Conservation (phyloP, 805 yeast genomes). For the Suhomyces sp. region DNA sequence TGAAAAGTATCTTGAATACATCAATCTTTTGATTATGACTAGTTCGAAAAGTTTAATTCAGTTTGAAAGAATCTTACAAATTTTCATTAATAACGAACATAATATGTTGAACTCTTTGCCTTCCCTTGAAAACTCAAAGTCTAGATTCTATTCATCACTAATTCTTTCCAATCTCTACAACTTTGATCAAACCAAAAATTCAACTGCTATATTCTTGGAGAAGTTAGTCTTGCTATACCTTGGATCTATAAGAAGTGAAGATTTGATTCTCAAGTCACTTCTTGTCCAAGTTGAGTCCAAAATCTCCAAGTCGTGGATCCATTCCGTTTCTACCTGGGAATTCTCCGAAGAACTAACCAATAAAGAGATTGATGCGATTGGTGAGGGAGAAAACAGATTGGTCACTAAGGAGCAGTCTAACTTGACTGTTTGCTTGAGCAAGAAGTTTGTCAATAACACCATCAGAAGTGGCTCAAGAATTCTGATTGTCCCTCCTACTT, state of each 20-base stretch:
- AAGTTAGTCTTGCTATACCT: conserved; percentile 48
- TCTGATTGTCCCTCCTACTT: not conserved
- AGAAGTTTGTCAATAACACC: conserved; percentile 49
- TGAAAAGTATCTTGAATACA: conserved; percentile 45
- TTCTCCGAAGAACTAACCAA: conserved; percentile 42
- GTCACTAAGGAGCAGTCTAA: conserved; percentile 46
- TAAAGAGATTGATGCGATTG: conserved; percentile 47
- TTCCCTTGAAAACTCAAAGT: conserved; percentile 14
- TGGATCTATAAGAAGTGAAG: conserved; percentile 65
- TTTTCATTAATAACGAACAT: conserved; percentile 54
- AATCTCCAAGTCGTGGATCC: conserved; percentile 62
- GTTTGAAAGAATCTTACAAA: conserved; percentile 57
- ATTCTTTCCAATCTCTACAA: conserved; percentile 50
- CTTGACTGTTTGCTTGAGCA: conserved; percentile 51
- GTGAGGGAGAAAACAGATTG: conserved; percentile 48
- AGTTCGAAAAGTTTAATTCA: conserved; percentile 37
- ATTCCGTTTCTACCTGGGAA: conserved; percentile 64
- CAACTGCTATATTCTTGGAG: conserved; percentile 49
- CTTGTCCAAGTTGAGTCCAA: conserved; percentile 58
- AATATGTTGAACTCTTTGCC: conserved; percentile 34
- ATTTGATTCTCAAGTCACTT: conserved; percentile 57
- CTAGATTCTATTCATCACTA: conserved; percentile 45
- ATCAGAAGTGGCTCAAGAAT: conserved; percentile 17
- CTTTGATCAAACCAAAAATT: conserved; percentile 44
- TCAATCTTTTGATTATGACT: conserved; percentile 36